phyloP scores from a whole-genome alignment of 1,284 basidiomycete genomes.

The Anthracocystis walkeri region DNA sequence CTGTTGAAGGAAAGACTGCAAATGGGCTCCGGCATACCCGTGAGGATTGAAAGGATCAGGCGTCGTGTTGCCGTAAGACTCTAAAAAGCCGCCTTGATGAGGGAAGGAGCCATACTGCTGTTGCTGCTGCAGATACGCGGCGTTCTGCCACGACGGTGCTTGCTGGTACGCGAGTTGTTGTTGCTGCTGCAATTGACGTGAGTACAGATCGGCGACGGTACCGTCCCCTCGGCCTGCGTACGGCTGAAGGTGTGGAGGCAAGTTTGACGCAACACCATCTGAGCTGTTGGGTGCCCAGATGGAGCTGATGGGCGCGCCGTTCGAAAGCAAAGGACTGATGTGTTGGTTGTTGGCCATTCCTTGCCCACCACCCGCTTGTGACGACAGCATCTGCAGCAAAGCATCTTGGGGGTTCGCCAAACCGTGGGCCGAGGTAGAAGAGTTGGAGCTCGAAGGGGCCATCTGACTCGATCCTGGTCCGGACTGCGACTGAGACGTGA shows the following conservation, averaged over 20 bases:
- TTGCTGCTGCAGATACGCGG: constrained; percentile 24
- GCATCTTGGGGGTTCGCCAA: constrained; percentile 38
- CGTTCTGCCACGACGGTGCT: constrained; percentile 15
- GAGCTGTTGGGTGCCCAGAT: constrained; percentile 45
- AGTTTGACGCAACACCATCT: constrained; percentile 4
- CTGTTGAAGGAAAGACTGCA: constrained; percentile 6
- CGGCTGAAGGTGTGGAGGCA: constrained; percentile 23
- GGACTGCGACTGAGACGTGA: constrained; percentile 4
- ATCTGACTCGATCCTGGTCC: constrained; percentile 9
- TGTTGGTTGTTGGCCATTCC: constrained; percentile 2
- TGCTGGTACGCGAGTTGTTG: constrained; percentile 20
- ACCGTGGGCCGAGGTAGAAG: constrained; percentile 5
- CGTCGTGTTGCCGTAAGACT: constrained; percentile 32
- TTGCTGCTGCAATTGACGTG: constrained; percentile 17
- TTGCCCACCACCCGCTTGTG: constrained; percentile 1
- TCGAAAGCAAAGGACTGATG: constrained; percentile 26
- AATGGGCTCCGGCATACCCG: constrained; percentile 18
- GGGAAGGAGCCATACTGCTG: background rate
- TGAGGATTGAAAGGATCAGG: constrained; percentile 46
- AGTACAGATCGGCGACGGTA: constrained; percentile 14
- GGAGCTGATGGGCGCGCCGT: constrained; percentile 46
- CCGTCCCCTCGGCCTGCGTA: constrained; percentile 14
- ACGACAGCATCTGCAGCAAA: constrained; percentile 42
- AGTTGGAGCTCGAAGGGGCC: constrained; percentile 12
- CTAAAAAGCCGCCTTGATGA: constrained; percentile 9